Evolutionary conservation across 2,329 filamentous ascomycete species (phyloP).

Genomic region (Sclerotiophoma versabilis): DNA sequence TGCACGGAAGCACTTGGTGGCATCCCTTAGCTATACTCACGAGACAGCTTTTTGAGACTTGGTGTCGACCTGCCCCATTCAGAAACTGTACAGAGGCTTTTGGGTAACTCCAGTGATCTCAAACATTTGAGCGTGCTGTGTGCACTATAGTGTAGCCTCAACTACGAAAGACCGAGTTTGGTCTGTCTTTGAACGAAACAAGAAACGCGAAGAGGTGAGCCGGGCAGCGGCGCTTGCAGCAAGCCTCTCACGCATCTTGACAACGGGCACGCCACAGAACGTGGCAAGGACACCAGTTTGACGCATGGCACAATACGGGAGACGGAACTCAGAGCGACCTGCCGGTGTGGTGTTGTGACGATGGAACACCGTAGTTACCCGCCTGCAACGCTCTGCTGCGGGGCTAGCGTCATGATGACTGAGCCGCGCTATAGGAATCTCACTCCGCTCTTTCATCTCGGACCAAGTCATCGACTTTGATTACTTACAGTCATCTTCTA

Average conservation of each 20-base stretch:
- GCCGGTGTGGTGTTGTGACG: constrained; percentile 1
- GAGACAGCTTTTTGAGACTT: not conserved
- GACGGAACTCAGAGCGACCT: not conserved
- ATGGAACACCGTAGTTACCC: not conserved
- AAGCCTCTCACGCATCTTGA: not conserved
- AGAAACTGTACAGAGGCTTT: not conserved
- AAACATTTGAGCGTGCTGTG: not conserved
- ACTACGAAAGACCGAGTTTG: not conserved
- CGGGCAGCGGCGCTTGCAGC: constrained; percentile 1
- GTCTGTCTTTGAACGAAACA: not conserved
- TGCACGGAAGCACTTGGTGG: not conserved
- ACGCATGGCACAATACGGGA: not conserved
- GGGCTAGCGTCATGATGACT: constrained; percentile 15
- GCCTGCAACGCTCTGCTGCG: not conserved
- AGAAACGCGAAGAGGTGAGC: not conserved
- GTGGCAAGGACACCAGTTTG: not conserved
- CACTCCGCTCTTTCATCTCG: constrained; percentile 17
- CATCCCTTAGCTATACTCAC: not conserved
- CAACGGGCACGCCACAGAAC: constrained; percentile 2
- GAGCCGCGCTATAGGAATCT: constrained; percentile 10
- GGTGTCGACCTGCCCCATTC: not conserved
- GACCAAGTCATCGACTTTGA: not conserved
- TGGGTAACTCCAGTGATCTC: not conserved
- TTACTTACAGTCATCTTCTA: constrained; percentile 3
- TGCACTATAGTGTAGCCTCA: not conserved